Conservation (phyloP, 805 yeast genomes). For the Clavispora asparagi region DNA sequence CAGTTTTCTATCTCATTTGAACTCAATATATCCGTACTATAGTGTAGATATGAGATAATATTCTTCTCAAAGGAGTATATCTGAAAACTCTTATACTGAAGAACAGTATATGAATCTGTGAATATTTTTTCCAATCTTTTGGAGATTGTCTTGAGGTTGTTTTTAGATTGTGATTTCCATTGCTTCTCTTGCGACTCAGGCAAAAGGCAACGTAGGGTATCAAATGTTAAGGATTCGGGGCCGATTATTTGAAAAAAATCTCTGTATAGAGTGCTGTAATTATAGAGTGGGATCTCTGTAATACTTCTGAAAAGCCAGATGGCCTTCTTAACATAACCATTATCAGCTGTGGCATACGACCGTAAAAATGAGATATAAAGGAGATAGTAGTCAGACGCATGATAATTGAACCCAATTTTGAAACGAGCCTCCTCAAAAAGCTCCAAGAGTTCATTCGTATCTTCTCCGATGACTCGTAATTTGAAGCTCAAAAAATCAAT, state of each 20-base stretch:
- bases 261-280: conserved; percentile 44
- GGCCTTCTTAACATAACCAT: conserved; percentile 28
- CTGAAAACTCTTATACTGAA: conserved; percentile 49
- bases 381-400: conserved; percentile 47
- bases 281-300: conserved; percentile 53
- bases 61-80: conserved; percentile 45
- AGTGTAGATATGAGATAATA: conserved; percentile 20
- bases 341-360: conserved; percentile 18
- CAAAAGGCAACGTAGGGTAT: conserved; percentile 13
- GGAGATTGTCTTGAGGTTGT: conserved; percentile 24
- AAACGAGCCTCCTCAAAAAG: conserved; percentile 45
- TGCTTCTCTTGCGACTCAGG: conserved; percentile 14
- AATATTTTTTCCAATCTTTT: conserved; percentile 41
- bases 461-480: conserved; percentile 24
- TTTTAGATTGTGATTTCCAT: conserved; percentile 8
- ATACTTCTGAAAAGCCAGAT: conserved; percentile 42
- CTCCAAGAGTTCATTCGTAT: conserved; percentile 23
- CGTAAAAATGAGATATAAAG: conserved; percentile 41
- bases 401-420: conserved; percentile 49
- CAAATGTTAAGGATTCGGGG: conserved; percentile 6
- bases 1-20: conserved; percentile 53
- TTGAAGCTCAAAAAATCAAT: conserved; percentile 39
- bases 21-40: conserved; percentile 16
- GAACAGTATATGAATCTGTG: conserved; percentile 50
- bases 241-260: conserved; percentile 32